Base-by-base conservation (phyloP, 192 early-diverging fungal species). In the Coemansia pectinata region DNA sequence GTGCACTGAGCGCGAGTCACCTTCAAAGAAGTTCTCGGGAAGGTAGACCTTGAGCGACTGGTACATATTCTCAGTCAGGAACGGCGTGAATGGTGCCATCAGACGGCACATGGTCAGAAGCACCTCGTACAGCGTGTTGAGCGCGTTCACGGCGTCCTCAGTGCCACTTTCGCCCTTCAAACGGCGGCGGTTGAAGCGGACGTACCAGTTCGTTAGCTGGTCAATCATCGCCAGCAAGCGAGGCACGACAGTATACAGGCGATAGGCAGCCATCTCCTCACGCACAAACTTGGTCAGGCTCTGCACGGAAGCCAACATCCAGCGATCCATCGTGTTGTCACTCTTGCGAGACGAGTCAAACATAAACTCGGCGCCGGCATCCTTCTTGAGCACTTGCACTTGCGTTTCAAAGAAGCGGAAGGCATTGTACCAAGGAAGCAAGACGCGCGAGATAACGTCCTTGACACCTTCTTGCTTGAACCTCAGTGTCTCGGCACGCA, bases 341-440 rank as follows among this genome's bases (percentile, higher is more conserved):
- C 89, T 91, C 78, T 89, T 91, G 67, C 83, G 78, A 27, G 88
- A 72, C 19, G 89, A 87, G 64, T 95, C 87, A 81, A 96, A 99
- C 69, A 73, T 67, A 68, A 96, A 99, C 50, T 95, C 89, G 40
- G 88, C 74, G 63, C 60, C 76, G 10, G 62, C 47, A 27, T 88
- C 94, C 85, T 96, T 95, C 88, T 96, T 95, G 67, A 97, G 71
- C 64, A 98, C 81, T 5, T 88, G 86, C 3, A 96, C 89, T 78
- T 98, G 95, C 36, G 93, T 91, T 57, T 89, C 87, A 86, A 99
- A 97, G 90, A 99, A 99, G 48, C 93, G 88, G 90, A 93, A 96
- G 11, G 96, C 88, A 74, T 99, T 99, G 92, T 94, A 97, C 97
- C 97, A 99, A 33, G 97, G 97, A 65, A 99, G 85, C 77, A 99